These are phyloP conservation scores for Moricandia moricandioides DNA, from an alignment of 345 rosid species.

Conservation along the genomic window DNA sequence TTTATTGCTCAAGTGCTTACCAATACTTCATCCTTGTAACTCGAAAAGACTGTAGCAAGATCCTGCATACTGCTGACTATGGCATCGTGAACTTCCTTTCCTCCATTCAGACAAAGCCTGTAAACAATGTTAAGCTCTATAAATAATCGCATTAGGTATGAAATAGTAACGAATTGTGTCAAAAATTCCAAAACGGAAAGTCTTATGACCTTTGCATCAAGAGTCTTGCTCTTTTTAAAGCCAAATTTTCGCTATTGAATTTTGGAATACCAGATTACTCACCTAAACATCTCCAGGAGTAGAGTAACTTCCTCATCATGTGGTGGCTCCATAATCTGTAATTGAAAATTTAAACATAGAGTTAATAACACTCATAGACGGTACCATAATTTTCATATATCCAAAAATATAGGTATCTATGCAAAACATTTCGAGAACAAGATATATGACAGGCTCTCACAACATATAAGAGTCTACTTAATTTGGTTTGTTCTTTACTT, in stretches of 20 bases:
- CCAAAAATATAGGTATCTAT: background rate
- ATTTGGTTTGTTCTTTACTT: background rate
- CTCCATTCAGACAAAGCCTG: slow-evolving; percentile 89
- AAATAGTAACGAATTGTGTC: slow-evolving; percentile 9
- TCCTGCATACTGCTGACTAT: slow-evolving; percentile 95
- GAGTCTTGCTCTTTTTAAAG: too few relatives aligned
- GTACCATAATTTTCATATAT: slow-evolving; percentile 5
- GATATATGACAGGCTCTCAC: background rate
- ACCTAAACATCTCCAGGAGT: slow-evolving; percentile 84
- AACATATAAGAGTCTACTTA: slow-evolving; percentile 1
- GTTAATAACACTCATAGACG: slow-evolving; percentile 6
- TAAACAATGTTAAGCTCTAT: slow-evolving; percentile 21
- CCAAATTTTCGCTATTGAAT: background rate
- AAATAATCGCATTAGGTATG: background rate
- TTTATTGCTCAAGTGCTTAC: slow-evolving; percentile 44
- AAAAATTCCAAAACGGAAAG: too few relatives aligned
- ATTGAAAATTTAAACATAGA: slow-evolving; percentile 5
- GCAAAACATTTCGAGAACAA: background rate
- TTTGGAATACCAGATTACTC: slow-evolving; percentile 35
- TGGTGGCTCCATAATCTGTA: slow-evolving; percentile 95
- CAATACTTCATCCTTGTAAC: slow-evolving; percentile 94
- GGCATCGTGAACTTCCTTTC: slow-evolving; percentile 94
- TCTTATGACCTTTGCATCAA: too few relatives aligned
- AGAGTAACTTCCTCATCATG: slow-evolving; percentile 84
- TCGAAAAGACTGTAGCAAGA: slow-evolving; percentile 70